A percentile compares a stretch with the other conserved stretches of the same genome.
phyloP scores from a whole-genome alignment of 164 flowering plant genomes.

The Tinospora cordifolia region DNA sequence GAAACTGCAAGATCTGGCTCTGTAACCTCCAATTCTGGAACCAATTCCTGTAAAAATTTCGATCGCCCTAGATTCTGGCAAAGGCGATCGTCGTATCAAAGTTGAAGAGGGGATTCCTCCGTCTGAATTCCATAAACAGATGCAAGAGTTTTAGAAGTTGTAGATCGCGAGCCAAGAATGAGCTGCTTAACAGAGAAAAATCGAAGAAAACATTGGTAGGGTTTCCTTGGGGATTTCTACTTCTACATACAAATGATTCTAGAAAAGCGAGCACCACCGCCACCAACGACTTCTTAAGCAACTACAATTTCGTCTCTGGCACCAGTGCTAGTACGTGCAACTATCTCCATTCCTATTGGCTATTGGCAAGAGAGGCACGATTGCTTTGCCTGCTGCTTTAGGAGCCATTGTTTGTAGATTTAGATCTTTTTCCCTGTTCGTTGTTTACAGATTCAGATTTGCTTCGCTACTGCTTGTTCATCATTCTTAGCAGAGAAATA shows the following conservation, averaged over 20 bases:
- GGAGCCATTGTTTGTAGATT: too few species aligned
- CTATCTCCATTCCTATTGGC: slow-evolving; percentile 19
- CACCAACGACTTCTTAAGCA: neutral
- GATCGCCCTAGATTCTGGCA: slow-evolving; percentile 16
- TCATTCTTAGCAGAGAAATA: too few species aligned
- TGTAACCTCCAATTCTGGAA: slow-evolving; percentile 16
- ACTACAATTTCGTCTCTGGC: slow-evolving; percentile 6
- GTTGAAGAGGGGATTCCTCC: slow-evolving; percentile 24
- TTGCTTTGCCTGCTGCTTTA: too few species aligned
- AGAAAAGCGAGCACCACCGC: slow-evolving; percentile 27
- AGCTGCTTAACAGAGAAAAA: slow-evolving; percentile 20
- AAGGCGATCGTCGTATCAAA: slow-evolving; percentile 26
- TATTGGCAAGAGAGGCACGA: slow-evolving; percentile 38
- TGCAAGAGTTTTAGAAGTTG: slow-evolving; percentile 44
- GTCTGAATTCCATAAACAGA: slow-evolving; percentile 44
- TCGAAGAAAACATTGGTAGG: slow-evolving; percentile 28
- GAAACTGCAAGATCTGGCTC: slow-evolving; percentile 18
- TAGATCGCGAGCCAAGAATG: slow-evolving; percentile 38
- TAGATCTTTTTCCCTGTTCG: too few species aligned
- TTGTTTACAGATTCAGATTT: too few species aligned
- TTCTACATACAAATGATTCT: slow-evolving; percentile 31
- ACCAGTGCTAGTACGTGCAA: slow-evolving; percentile 1
- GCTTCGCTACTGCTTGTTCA: too few species aligned
- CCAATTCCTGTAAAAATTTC: slow-evolving; percentile 13
- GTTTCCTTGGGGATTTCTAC: slow-evolving; percentile 34